Evolutionary conservation across 345 rosid species (phyloP).

Genomic region (Geranium brycei): DNA sequence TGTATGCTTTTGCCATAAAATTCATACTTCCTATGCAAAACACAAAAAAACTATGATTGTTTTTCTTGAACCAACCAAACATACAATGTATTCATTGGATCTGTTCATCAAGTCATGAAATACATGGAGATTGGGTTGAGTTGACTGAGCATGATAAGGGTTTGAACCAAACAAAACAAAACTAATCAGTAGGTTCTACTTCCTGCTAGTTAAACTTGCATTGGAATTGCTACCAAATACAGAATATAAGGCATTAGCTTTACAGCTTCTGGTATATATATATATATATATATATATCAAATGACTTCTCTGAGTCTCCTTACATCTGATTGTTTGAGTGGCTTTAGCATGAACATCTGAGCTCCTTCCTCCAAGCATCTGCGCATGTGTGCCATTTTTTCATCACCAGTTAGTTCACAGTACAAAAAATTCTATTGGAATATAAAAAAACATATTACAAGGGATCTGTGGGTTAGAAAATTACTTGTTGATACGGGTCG

Average conservation of each 20-base stretch:
- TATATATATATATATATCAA: not conserved
- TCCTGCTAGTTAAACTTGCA: too few species aligned
- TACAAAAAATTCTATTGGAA: too few species aligned
- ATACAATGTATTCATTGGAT: too few species aligned
- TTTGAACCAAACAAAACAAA: not conserved
- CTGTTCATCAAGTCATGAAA: too few species aligned
- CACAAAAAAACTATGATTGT: too few species aligned
- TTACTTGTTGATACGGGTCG: slow-evolving; percentile 61
- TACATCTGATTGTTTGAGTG: slow-evolving; percentile 65
- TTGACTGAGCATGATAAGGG: not conserved
- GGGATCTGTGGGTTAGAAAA: not conserved
- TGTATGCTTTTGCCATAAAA: too few species aligned
- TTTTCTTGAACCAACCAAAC: too few species aligned
- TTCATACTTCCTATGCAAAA: too few species aligned
- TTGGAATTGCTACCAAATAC: not conserved
- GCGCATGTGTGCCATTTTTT: not conserved
- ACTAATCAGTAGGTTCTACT: not conserved
- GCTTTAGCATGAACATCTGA: slow-evolving; percentile 81
- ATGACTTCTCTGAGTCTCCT: slow-evolving; percentile 30
- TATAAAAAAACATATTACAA: too few species aligned
- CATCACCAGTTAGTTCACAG: not conserved
- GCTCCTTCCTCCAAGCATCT: slow-evolving; percentile 87
- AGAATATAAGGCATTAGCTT: not conserved
- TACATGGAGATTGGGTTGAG: too few species aligned
- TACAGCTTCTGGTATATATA: not conserved